Evolutionary conservation across 2,329 filamentous ascomycete genomes (phyloP).

Genomic region (Calonectria pauciramosa): DNA sequence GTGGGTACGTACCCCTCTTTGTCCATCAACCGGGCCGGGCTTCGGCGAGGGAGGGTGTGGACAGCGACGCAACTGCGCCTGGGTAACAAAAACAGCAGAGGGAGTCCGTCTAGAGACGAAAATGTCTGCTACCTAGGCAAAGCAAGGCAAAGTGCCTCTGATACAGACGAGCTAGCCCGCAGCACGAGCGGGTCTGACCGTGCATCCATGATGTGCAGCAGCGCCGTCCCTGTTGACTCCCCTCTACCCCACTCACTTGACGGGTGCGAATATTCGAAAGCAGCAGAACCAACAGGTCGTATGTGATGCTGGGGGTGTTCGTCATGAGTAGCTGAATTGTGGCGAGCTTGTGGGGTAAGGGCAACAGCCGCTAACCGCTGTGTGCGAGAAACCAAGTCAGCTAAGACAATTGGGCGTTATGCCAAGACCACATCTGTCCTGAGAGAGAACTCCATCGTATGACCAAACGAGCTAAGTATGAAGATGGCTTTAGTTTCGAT

Average conservation of each 20-base stretch:
- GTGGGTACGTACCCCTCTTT: slow-evolving; percentile 12
- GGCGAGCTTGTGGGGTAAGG: slow-evolving; percentile 38
- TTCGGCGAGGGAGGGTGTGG: slow-evolving; percentile 11
- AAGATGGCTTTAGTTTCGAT: not conserved
- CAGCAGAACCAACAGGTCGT: slow-evolving; percentile 10
- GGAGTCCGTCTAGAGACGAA: slow-evolving; percentile 19
- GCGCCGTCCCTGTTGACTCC: not conserved
- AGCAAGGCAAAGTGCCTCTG: not conserved
- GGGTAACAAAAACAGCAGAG: slow-evolving; percentile 1
- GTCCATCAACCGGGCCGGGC: slow-evolving; percentile 26
- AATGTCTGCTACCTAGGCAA: slow-evolving; percentile 11
- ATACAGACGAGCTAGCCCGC: not conserved
- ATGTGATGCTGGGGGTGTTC: slow-evolving; percentile 37
- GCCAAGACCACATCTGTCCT: not conserved
- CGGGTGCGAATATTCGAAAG: slow-evolving; percentile 10
- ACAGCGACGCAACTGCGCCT: slow-evolving; percentile 13
- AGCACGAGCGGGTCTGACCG: slow-evolving; percentile 21
- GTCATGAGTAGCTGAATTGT: slow-evolving; percentile 34
- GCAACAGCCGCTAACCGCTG: not conserved
- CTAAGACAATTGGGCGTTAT: not conserved
- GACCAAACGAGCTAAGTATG: not conserved
- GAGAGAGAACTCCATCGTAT: not conserved
- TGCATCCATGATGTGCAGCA: slow-evolving; percentile 31
- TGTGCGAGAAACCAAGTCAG: not conserved
- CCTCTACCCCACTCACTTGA: slow-evolving; percentile 31